These are phyloP conservation scores for Cyclostephanos invisitatus DNA, from an alignment of 108 stramenopile species.

Conservation along the genomic window DNA sequence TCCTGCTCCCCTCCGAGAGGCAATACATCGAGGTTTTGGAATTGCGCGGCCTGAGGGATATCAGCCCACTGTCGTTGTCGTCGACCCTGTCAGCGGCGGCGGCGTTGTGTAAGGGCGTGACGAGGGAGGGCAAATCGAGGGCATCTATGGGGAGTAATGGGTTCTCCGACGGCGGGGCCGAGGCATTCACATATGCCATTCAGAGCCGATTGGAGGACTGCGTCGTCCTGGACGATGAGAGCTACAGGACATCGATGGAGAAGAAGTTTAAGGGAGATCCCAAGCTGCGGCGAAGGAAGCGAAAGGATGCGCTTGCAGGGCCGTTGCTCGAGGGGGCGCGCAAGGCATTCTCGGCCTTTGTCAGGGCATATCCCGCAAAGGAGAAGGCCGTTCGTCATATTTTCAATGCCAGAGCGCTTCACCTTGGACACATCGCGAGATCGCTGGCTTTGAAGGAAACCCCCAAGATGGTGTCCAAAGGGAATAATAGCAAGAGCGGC, in stretches of 20 bases:
- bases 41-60: slow-evolving; percentile 61
- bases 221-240: slow-evolving; percentile 37
- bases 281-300: slow-evolving; percentile 35
- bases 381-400: slow-evolving; percentile 84
- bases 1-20: slow-evolving; percentile 89
- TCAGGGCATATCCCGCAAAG: slow-evolving; percentile 86
- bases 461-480: slow-evolving; percentile 69
- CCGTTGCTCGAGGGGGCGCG: slow-evolving; percentile 67
- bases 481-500: slow-evolving; percentile 3
- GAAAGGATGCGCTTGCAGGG: slow-evolving; percentile 49
- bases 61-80: slow-evolving; percentile 74
- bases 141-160: slow-evolving; percentile 35
- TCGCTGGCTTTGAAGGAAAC: slow-evolving; percentile 86
- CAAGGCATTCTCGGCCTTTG: slow-evolving; percentile 71
- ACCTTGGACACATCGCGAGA: slow-evolving; percentile 85
- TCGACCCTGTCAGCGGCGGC: slow-evolving; percentile 72
- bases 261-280: slow-evolving; percentile 43
- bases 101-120: slow-evolving; percentile 52
- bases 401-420: slow-evolving; percentile 79
- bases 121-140: slow-evolving; percentile 53
- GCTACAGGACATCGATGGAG: slow-evolving; percentile 41
- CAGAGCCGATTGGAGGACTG: slow-evolving; percentile 54
- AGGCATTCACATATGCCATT: slow-evolving; percentile 66
- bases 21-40: slow-evolving; percentile 80
- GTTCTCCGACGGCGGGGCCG: slow-evolving; percentile 54